These are phyloP conservation scores for Phaeotremella skinneri DNA, from an alignment of 768 basidiomycete species.

Conservation along the genomic window DNA sequence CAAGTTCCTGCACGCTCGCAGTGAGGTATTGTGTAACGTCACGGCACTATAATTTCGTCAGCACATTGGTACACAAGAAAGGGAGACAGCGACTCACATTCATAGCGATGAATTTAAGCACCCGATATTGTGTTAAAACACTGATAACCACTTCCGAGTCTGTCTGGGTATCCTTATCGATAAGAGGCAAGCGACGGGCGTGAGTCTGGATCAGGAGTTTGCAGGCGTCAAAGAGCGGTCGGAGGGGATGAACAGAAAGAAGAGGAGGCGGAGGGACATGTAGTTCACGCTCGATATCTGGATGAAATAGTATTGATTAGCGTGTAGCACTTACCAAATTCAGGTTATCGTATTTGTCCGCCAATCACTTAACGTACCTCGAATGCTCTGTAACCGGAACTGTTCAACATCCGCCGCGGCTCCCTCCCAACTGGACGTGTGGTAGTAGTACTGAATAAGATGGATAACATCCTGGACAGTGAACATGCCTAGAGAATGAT, in stretches of 20 bases:
- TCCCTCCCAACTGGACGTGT: conserved; percentile 73
- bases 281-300: conserved; percentile 90
- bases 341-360: background rate
- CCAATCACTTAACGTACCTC: conserved; percentile 61
- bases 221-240: conserved; percentile 85
- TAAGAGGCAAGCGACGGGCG: conserved; percentile 86
- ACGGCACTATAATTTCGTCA: no score
- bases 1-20: conserved; percentile 56
- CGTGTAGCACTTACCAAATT: no score
- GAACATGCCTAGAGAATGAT: conserved; percentile 70
- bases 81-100: no score
- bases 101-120: conserved; percentile 96
- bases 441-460: conserved; percentile 97
- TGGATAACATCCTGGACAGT: conserved; percentile 99
- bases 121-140: conserved; percentile 93
- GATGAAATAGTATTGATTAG: background rate
- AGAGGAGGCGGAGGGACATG: conserved; percentile 90
- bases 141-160: conserved; percentile 93
- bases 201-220: conserved; percentile 89
- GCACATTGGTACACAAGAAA: no score
- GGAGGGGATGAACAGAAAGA: conserved; percentile 79
- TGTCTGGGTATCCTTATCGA: conserved; percentile 89
- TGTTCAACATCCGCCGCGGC: conserved; percentile 89
- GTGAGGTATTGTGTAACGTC: conserved; percentile 56
- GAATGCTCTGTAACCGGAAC: conserved; percentile 78